phyloP scores from a whole-genome alignment of 2,329 filamentous ascomycete genomes.

The Aspergillus aculeatinus region DNA sequence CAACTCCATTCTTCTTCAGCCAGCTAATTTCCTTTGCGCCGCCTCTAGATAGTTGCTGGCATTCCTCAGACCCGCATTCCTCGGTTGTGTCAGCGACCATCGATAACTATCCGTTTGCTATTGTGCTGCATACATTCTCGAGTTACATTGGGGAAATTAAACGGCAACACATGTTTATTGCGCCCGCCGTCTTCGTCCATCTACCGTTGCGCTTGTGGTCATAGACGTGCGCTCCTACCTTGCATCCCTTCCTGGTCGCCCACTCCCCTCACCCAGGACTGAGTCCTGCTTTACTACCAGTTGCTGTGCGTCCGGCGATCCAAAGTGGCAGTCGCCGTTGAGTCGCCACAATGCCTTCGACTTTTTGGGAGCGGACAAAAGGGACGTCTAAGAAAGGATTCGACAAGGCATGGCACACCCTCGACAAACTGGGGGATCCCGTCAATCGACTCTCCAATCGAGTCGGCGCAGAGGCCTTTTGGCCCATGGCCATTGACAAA shows the following conservation, averaged over 20 bases:
- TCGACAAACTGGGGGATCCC: conserved; percentile 69
- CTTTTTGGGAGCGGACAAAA: conserved; percentile 57
- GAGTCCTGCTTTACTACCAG: conserved; percentile 2
- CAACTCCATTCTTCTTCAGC: conserved; percentile 3
- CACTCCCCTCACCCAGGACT: neutral
- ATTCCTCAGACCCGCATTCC: conserved; percentile 22
- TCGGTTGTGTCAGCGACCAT: conserved; percentile 15
- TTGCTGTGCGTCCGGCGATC: neutral
- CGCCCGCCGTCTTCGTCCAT: conserved; percentile 16
- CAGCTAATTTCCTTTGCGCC: conserved; percentile 1
- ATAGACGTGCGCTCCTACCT: conserved; percentile 11
- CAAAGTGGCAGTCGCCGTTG: neutral
- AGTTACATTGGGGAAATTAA: conserved; percentile 17
- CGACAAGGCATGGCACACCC: conserved; percentile 68
- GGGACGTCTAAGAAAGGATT: conserved; percentile 62
- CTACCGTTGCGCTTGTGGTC: conserved; percentile 2
- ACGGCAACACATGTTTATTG: conserved; percentile 15
- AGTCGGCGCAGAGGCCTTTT: conserved; percentile 77
- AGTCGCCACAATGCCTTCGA: conserved; percentile 45
- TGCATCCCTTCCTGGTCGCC: neutral
- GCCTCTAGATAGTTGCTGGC: conserved; percentile 5
- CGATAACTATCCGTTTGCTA: conserved; percentile 6
- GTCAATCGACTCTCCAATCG: conserved; percentile 81
- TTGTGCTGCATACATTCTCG: conserved; percentile 9
- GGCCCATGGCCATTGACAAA: conserved; percentile 80